phyloP scores from a whole-genome alignment of 148 eudicot species.

The Diospyros kaki region DNA sequence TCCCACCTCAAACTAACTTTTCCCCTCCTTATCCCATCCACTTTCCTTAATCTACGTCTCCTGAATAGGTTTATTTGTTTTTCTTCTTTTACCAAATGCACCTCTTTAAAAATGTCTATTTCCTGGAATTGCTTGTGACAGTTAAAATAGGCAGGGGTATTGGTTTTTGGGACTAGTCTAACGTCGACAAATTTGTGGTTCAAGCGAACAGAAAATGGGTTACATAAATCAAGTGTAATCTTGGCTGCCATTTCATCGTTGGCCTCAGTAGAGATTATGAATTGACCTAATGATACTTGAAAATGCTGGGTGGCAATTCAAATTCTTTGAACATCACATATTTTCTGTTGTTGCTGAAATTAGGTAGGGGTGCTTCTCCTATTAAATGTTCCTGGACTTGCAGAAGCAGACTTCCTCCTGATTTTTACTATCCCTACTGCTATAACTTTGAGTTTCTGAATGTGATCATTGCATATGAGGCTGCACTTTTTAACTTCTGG shows the following conservation, averaged over 20 bases:
- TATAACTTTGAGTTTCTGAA: neutral
- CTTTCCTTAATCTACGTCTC: neutral
- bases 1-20: neutral
- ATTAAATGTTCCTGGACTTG: neutral
- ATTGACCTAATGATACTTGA: neutral
- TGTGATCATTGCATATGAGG: neutral
- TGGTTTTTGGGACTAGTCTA: too few species aligned
- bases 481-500: neutral
- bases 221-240: too few species aligned
- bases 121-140: too few species aligned
- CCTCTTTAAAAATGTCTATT: too few species aligned
- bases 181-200: too few species aligned
- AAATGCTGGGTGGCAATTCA: neutral
- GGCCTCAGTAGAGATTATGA: neutral
- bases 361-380: neutral
- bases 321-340: neutral
- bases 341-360: neutral
- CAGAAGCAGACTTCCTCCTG: neutral
- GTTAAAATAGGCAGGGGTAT: too few species aligned
- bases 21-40: neutral
- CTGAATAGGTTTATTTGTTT: neutral
- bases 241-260: too few species aligned
- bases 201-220: too few species aligned
- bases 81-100: neutral
- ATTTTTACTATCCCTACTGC: neutral